phyloP scores from a whole-genome alignment of 768 basidiomycete genomes.

The Calocybe indica region DNA sequence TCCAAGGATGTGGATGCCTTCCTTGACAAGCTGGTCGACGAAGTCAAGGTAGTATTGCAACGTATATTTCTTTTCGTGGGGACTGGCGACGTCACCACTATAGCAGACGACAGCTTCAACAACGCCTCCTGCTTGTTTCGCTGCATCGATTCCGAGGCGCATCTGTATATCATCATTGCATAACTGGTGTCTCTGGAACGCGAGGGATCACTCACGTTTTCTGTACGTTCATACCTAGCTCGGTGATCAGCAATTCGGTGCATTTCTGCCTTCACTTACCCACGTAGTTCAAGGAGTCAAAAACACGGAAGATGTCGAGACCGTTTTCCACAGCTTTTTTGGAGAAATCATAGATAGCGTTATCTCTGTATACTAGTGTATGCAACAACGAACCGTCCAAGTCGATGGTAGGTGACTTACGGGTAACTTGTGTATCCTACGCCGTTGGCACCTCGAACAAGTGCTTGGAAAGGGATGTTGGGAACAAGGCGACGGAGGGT shows the following conservation, averaged over 20 bases:
- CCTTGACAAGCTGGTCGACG: conserved; percentile 84
- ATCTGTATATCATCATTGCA: conserved; percentile 44
- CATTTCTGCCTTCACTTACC: conserved; percentile 36
- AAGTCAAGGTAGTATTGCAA: conserved; percentile 97
- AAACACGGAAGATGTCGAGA: conserved; percentile 98
- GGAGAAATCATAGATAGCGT: conserved; percentile 99
- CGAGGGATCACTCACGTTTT: conserved; percentile 54
- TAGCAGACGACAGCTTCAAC: conserved; percentile 97
- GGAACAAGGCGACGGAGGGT: conserved; percentile 93
- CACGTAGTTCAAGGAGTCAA: conserved; percentile 98
- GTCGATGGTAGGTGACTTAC: conserved; percentile 35
- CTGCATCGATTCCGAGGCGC: conserved; percentile 97
- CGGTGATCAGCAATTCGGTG: conserved; percentile 1
- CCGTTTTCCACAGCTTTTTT: conserved; percentile 99
- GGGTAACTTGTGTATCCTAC: conserved; percentile 99
- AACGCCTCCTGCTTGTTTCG: conserved; percentile 99
- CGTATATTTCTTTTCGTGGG: conserved; percentile 96
- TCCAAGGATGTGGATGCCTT: conserved; percentile 94
- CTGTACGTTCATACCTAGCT: conserved; percentile 27
- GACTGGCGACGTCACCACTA: conserved; percentile 93
- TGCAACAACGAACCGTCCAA: background rate
- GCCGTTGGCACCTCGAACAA: conserved; percentile 98
- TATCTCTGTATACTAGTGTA: conserved; percentile 54
- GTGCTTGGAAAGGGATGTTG: conserved; percentile 97
- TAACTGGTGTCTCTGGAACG: background rate